phyloP scores from a whole-genome alignment of 2,329 filamentous ascomycete genomes.

The Endoconidiophora polonica region DNA sequence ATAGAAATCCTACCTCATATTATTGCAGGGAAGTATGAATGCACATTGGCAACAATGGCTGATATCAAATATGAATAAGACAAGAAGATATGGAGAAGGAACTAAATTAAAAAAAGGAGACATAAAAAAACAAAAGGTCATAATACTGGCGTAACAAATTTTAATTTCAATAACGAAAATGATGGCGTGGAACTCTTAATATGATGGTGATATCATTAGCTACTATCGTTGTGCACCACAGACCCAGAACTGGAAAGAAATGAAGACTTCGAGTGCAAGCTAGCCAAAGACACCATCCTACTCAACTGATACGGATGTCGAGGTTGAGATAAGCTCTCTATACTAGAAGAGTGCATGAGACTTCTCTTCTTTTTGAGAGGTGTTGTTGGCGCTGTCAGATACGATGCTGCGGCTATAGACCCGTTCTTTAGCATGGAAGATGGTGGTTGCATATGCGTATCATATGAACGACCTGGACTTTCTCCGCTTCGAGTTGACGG shows the following conservation, averaged over 20 bases:
- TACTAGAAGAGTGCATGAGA: background rate
- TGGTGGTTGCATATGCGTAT: background rate
- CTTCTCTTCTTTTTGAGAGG: background rate
- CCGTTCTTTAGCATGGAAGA: background rate
- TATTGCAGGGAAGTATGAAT: too few species aligned
- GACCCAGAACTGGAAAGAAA: slow-evolving; percentile 3
- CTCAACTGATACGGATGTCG: background rate
- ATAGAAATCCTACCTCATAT: too few species aligned
- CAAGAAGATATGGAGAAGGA: too few species aligned
- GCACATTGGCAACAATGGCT: too few species aligned
- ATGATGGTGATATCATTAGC: background rate
- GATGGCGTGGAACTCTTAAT: background rate
- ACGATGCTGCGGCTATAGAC: background rate
- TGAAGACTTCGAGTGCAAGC: slow-evolving; percentile 3
- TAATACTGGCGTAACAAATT: too few species aligned
- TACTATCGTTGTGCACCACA: slow-evolving; percentile 1
- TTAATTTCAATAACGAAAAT: too few species aligned
- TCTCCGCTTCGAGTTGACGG: slow-evolving; percentile 3
- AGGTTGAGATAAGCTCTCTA: slow-evolving; percentile 1
- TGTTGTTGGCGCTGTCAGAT: slow-evolving; percentile 2
- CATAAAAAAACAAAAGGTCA: background rate
- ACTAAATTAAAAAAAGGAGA: background rate
- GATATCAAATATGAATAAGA: too few species aligned
- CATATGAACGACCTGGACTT: background rate
- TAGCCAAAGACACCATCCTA: background rate